These are phyloP conservation scores for Apiosordaria backusii DNA, from an alignment of 495 filamentous ascomycete genomes.

Conservation along the genomic window DNA sequence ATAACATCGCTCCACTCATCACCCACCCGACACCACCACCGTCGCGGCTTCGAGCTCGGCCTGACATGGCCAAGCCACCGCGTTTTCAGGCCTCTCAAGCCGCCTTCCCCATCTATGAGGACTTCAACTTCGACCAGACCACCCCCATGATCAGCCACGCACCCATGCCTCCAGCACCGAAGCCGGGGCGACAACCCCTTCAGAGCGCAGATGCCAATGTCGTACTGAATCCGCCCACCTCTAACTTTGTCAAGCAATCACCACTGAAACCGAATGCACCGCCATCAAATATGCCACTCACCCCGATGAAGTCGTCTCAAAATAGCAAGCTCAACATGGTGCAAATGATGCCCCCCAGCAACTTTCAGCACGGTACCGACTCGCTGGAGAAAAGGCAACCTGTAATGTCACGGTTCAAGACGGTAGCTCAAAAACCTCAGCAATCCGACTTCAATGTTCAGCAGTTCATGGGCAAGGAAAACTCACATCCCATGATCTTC, in stretches of 20 bases:
- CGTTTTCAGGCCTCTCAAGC: slow-evolving; percentile 50
- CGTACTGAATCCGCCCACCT: slow-evolving; percentile 54
- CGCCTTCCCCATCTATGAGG: slow-evolving; percentile 62
- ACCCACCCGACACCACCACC: slow-evolving; percentile 12
- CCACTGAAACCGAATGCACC: slow-evolving; percentile 51
- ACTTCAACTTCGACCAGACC: slow-evolving; percentile 51
- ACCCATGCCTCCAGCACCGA: slow-evolving; percentile 49
- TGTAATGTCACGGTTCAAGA: slow-evolving; percentile 56
- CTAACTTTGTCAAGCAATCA: slow-evolving; percentile 51
- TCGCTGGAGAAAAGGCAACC: slow-evolving; percentile 75
- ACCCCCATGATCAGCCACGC: slow-evolving; percentile 46
- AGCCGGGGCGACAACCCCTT: slow-evolving; percentile 45
- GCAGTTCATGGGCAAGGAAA: slow-evolving; percentile 62
- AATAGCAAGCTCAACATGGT: slow-evolving; percentile 54
- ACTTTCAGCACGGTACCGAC: slow-evolving; percentile 62
- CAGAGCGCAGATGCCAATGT: slow-evolving; percentile 51
- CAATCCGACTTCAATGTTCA: slow-evolving; percentile 57
- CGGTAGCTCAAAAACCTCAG: slow-evolving; percentile 61
- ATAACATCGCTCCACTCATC: background rate
- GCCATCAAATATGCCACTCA: slow-evolving; percentile 38
- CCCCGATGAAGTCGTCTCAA: slow-evolving; percentile 43
- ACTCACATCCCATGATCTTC: slow-evolving; percentile 50
- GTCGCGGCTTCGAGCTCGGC: slow-evolving; percentile 13
- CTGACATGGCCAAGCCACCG: slow-evolving; percentile 54
- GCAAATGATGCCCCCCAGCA: slow-evolving; percentile 67